Percentiles rank a stretch among this genome's conserved stretches.
phyloP scores from a whole-genome alignment of 2,329 filamentous ascomycete genomes.

The Trichoderma aggressivum region DNA sequence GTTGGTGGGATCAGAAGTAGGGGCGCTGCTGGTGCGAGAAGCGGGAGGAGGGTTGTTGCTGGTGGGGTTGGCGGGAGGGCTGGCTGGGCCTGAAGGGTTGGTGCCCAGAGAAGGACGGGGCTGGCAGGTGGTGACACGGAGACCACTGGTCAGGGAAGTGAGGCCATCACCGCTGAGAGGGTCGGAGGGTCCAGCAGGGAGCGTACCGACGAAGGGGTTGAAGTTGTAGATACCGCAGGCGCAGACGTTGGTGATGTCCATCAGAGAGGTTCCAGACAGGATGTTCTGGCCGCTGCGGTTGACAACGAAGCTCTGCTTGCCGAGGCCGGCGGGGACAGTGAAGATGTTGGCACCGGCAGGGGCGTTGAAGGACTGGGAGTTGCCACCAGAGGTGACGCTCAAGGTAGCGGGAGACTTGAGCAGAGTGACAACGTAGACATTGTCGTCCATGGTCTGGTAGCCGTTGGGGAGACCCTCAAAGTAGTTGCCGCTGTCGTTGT shows the following conservation, averaged over 20 bases:
- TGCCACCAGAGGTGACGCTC: constrained; percentile 44
- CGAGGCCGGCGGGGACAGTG: constrained; percentile 45
- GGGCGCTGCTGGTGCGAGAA: constrained; percentile 22
- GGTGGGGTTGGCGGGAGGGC: constrained; percentile 29
- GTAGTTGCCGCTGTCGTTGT: constrained; percentile 49
- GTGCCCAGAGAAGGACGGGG: constrained; percentile 31
- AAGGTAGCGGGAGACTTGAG: constrained; percentile 44
- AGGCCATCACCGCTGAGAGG: constrained; percentile 14
- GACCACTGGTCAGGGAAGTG: constrained; percentile 8
- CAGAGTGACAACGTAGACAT: constrained; percentile 51
- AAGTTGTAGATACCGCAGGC: constrained; percentile 55
- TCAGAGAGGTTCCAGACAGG: constrained; percentile 46
- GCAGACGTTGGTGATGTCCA: constrained; percentile 47
- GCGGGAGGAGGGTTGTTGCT: constrained; percentile 25
- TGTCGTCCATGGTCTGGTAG: constrained; percentile 46
- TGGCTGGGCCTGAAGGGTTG: constrained; percentile 25
- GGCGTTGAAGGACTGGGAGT: constrained; percentile 34
- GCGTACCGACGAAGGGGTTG: constrained; percentile 51
- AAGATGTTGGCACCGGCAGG: constrained; percentile 32
- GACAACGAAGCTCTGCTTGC: constrained; percentile 42
- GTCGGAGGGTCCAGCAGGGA: constrained; percentile 35
- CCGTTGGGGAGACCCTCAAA: constrained; percentile 51
- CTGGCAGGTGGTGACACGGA: constrained; percentile 20
- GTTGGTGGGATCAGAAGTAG: constrained; percentile 17
- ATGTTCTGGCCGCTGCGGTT: constrained; percentile 39